Evolutionary conservation across 2,329 filamentous ascomycete species (phyloP), one percentile per base, ranked within the genome.

Genomic region (Aulographum hederae): DNA sequence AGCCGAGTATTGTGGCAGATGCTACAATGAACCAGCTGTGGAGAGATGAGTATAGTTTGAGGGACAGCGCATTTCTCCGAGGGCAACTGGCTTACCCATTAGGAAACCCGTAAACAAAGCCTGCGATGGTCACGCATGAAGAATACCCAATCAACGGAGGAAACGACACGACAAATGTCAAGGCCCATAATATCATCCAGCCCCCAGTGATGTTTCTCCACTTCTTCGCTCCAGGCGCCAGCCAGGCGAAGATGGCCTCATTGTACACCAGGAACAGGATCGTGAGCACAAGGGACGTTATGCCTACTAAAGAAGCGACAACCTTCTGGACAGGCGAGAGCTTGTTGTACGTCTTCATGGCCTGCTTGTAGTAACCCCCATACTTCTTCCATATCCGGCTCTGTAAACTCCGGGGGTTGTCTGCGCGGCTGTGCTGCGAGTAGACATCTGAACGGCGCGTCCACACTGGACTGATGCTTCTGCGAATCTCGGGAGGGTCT

Each of bases 71-170:
- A 16, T 26, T 14, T 15, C n/a, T 17, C 17, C 19, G 18, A 23
- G 25, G 33, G 15, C 26, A 11, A 28, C 17, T 14, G 19, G 32
- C 60, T 62, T 71, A 89, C 57, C 73, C 73, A 45, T 72, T 69
- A 35, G 72, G 72, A 43, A 79, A 65, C 1, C 76, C 76, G 48
- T 75, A 80, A 12, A 81, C 67, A 44, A 78, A 80, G 0, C 76
- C 76, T 3, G 70, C 60, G 14, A 78, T 62, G 2, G 74, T 79
- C 18, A 78, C 61, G 43, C 76, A 74, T 2, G 77, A 80, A 38
- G 76, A 80, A 60, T 92, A 93, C 11, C 85, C 85, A 39, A 94
- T 76, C 43, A 92, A 54, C 2, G 85, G 85, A 14, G 85, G 85
- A 51, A 93, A 91, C 2, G 76, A 80, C 12, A 84, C 77, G 26